phyloP scores from a whole-genome alignment of 1,139 yeast species.

The Yamadazyma buinensis region DNA sequence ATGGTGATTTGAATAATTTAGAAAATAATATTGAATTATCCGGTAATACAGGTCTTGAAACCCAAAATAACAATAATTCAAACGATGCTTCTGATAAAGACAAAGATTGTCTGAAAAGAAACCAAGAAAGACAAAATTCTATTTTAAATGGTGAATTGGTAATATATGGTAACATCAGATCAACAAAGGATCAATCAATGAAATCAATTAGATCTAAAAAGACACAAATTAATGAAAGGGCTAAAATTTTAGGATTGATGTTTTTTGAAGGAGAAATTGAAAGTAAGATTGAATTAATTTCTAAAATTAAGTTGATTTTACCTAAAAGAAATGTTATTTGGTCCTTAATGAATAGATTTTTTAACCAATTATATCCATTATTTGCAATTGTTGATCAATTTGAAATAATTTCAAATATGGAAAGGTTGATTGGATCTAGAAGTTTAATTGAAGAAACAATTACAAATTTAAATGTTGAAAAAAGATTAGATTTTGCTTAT shows the following conservation, averaged over 20 bases:
- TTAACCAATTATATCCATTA: conserved; percentile 41
- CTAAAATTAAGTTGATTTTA: conserved; percentile 36
- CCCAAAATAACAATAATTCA: too few relatives aligned
- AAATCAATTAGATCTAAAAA: conserved; percentile 3
- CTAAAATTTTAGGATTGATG: conserved; percentile 29
- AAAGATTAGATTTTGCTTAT: conserved; percentile 28
- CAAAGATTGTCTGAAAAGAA: neutral
- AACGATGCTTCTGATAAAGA: neutral
- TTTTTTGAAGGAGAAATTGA: conserved; percentile 32
- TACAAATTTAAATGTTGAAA: conserved; percentile 20
- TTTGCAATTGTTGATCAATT: conserved; percentile 47
- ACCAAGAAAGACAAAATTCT: neutral
- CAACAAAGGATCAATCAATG: neutral
- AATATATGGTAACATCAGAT: conserved; percentile 2
- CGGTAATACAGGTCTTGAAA: too few relatives aligned
- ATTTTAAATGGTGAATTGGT: conserved; percentile 1
- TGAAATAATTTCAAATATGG: conserved; percentile 19
- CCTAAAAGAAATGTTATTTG: conserved; percentile 44
- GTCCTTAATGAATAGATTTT: conserved; percentile 42
- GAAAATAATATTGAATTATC: too few relatives aligned
- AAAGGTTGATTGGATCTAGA: conserved; percentile 23
- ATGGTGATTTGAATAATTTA: too few relatives aligned
- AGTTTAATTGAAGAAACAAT: conserved; percentile 14
- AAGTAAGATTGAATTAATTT: conserved; percentile 24
- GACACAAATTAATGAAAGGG: conserved; percentile 19